A percentile compares a stretch with the other conserved stretches of the same genome.
These are phyloP conservation scores for Santalum album DNA, from an alignment of 164 flowering plant species.

Conservation along the genomic window DNA sequence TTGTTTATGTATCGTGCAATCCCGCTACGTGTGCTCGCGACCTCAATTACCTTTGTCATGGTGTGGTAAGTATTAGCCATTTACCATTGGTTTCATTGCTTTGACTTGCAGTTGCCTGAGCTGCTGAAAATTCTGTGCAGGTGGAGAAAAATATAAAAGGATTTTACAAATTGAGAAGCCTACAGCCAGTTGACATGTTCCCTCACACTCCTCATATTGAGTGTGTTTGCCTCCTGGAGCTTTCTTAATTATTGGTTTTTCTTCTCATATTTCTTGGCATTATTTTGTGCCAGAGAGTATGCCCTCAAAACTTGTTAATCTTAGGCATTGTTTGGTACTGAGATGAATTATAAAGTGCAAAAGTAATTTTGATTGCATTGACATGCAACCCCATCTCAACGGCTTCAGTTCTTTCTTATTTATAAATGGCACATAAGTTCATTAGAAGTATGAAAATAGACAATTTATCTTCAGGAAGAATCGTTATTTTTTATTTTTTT, in stretches of 20 bases:
- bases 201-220: slow-evolving; percentile 99
- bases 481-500: no score
- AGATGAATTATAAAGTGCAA: no score
- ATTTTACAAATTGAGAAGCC: slow-evolving; percentile 60
- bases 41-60: slow-evolving; percentile 94
- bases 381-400: no score
- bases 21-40: slow-evolving; percentile 98
- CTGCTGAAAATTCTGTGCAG: slow-evolving; percentile 30
- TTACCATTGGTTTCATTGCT: background rate
- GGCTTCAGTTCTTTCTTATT: no score
- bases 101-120: slow-evolving; percentile 1
- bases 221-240: slow-evolving; percentile 85
- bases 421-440: no score
- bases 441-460: no score
- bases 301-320: no score
- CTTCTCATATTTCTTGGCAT: background rate
- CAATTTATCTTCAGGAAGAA: no score
- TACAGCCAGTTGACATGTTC: slow-evolving; percentile 99
- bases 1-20: slow-evolving; percentile 92
- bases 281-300: no score
- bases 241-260: slow-evolving; percentile 19
- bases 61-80: slow-evolving; percentile 44
- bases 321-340: no score
- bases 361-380: no score
- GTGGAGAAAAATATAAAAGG: slow-evolving; percentile 61